phyloP scores from a whole-genome alignment of 2,329 filamentous ascomycete genomes.

The Aureobasidium sp. region DNA sequence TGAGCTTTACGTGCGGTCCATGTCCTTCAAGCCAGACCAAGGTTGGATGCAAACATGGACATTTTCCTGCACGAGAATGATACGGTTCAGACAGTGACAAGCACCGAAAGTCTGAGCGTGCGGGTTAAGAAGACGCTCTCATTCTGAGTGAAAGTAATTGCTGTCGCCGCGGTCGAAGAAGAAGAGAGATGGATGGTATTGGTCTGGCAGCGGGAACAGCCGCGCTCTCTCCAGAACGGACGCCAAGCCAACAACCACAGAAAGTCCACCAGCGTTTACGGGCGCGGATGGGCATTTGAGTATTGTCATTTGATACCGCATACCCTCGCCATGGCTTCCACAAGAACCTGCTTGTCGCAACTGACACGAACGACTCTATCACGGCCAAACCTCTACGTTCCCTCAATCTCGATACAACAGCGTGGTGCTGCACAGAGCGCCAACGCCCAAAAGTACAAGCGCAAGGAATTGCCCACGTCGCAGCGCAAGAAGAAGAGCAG shows the following conservation, averaged over 20 bases:
- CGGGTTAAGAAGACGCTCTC: too few species aligned
- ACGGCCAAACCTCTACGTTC: background rate
- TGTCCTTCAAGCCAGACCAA: background rate
- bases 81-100: background rate
- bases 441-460: conserved; percentile 33
- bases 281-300: too few species aligned
- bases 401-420: conserved; percentile 22
- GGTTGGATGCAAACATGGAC: background rate
- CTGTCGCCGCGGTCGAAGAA: background rate
- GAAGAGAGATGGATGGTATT: background rate
- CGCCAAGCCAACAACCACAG: too few species aligned
- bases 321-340: conserved; percentile 2
- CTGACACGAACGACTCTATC: conserved; percentile 1
- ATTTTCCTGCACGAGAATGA: background rate
- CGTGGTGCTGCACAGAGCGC: conserved; percentile 31
- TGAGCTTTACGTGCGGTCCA: background rate
- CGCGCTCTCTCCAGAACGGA: background rate
- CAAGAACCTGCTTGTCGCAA: conserved; percentile 9
- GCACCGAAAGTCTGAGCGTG: background rate
- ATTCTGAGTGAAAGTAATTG: background rate
- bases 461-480: conserved; percentile 42
- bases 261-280: too few species aligned
- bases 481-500: conserved; percentile 56
- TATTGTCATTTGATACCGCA: background rate
- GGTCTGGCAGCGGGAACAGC: background rate